Percentiles rank a stretch among this genome's conserved stretches.
Conservation (phyloP, 495 filamentous ascomycete species). For the Penicillium subrubescens region DNA sequence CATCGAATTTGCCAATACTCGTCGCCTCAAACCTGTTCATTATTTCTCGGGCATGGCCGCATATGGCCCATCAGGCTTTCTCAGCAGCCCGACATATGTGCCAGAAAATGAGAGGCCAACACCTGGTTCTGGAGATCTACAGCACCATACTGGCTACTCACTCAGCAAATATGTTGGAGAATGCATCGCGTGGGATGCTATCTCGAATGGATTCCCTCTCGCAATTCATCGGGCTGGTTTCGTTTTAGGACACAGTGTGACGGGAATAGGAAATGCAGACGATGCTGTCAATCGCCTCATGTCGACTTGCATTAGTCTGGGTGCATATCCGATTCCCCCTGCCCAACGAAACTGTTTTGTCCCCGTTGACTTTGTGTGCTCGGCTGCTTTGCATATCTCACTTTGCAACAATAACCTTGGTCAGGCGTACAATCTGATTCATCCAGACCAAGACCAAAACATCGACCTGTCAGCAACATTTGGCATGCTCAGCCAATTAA, state of each 20-base stretch:
- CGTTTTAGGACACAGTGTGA: constrained; percentile 20
- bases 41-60: constrained; percentile 25
- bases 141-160: constrained; percentile 26
- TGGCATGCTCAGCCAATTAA: not conserved
- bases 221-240: constrained; percentile 32
- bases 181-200: constrained; percentile 13
- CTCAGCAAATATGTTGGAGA: constrained; percentile 18
- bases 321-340: constrained; percentile 20
- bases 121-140: constrained; percentile 11
- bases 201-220: constrained; percentile 14
- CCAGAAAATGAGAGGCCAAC: constrained; percentile 17
- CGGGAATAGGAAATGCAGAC: constrained; percentile 25
- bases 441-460: constrained; percentile 2
- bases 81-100: constrained; percentile 3
- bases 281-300: constrained; percentile 30
- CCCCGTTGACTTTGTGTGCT: constrained; percentile 23
- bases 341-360: constrained; percentile 18
- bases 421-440: constrained; percentile 9
- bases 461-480: not conserved
- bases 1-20: constrained; percentile 10
- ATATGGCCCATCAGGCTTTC: constrained; percentile 12
- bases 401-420: constrained; percentile 11
- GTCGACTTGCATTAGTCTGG: constrained; percentile 17
- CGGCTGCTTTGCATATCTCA: constrained; percentile 21
- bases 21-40: constrained; percentile 25